Evolutionary conservation across 495 filamentous ascomycete genomes (phyloP), one percentile per base, ranked within the genome.

Genomic region (Penicillium atrosanguineum): DNA sequence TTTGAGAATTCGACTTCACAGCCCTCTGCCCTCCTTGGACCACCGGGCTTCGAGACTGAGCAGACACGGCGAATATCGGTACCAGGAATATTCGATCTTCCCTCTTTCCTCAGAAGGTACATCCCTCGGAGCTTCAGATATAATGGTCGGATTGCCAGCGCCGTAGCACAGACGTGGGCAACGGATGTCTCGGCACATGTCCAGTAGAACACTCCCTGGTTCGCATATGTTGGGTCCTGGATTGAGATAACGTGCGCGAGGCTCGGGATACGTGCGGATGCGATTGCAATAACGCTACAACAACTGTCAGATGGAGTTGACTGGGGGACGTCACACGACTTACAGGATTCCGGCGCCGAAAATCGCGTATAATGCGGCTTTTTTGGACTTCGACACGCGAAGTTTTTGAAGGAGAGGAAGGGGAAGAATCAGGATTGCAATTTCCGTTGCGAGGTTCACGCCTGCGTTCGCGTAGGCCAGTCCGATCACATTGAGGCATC

Each of bases 391-490:
- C 0, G 56, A 44, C 7, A 46, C 50, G 9, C 48, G 48, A n/a
- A 58, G 42, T 6, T 14, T 53, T 31, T 42, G 50, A 14, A 58
- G 46, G 6, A 58, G 26, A 18, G 50, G 56, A 16, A 58, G 6
- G 5, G 56, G 56, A 7, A 58, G 50, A 26, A 58, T 39, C 1
- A 58, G 25, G 12, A 58, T 48, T 7, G 20, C 45, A 16, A 58
- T 18, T 39, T 58, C 56, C 11, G 56, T 58, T 7, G 40, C 44
- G 23, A 58, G 49, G 25, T 58, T 58, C 9, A 54, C 23, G 5
- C 38, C 56, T 42, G 56, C 56, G 28, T 42, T 58, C 9, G 56
- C 56, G 28, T 58, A 58, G 5, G 56, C 56, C n/a, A 58, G 20
- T 4, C 41, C 31, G 19, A 50, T 41, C 8, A 58, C 47, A 15